Evolutionary conservation across 345 rosid genomes (phyloP), one percentile per base, ranked within the genome.

Genomic region (Pugionium dolabratum): DNA sequence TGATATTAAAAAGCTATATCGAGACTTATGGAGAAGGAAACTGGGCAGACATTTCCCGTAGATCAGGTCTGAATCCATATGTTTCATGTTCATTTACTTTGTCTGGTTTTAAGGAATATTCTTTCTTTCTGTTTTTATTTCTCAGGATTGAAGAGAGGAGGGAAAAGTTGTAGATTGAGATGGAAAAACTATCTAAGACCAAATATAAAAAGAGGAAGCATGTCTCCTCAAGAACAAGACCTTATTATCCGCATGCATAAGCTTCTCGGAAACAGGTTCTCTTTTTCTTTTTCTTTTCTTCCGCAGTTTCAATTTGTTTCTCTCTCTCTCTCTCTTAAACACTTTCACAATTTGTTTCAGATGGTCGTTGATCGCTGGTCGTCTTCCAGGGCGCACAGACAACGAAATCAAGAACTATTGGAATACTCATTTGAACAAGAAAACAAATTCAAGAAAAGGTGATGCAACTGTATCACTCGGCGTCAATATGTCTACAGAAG

Each of bases 401-500:
- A 90, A 90, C 31, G 97, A 90, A 61, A 89, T 87, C 69, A 87
- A 90, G 75, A 90, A 90, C 86, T 87, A 87, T 64, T 90, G 95
- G 97, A 87, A 90, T 81, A 87, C 97, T 39, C 92, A 87, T 90
- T 75, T 87, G 79, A 87, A 79, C 82, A 90, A 84, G 84, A 82
- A 78, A 59, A 11, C 66, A 33, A 67, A 18, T 41, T 7, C 50
- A 18, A 79, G 75, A 36, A 79, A 73, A 77, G 73, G 77, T 54
- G 81, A 77, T 71, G 52, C 60, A 46, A 44, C 56, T 60, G 68
- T 52, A 27, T 59, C 62, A 59, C 30, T 26, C 27, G 11, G 6
- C 35, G 27, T 31, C 45, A 34, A 33, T 40, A 69, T 8, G 59
- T 63, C 59, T 31, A 59, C 11, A 55, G 33, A 26, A 55, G 59